phyloP scores from a whole-genome alignment of 495 filamentous ascomycete species.

The Tuber calosporum region DNA sequence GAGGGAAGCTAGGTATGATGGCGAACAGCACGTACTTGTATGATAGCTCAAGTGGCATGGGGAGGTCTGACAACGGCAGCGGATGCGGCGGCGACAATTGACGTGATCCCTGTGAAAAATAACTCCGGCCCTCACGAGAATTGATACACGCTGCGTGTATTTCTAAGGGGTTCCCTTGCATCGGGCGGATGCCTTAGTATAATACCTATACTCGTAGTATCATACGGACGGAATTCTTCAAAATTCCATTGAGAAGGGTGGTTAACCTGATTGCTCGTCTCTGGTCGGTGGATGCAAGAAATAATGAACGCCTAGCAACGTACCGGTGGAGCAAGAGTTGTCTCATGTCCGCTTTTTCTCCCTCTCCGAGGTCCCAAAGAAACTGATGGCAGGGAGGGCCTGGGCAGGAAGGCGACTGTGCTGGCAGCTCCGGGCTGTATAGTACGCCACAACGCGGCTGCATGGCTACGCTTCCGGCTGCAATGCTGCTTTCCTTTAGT shows the following conservation, averaged over 20 bases:
- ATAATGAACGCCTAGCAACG: not conserved
- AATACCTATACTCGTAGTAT: not conserved
- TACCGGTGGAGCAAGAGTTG: not conserved
- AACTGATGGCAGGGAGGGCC: not conserved
- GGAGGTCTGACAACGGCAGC: not conserved
- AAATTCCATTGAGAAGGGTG: not conserved
- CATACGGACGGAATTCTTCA: not conserved
- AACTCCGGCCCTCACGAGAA: not conserved
- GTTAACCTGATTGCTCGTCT: not conserved
- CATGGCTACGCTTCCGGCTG: conserved; percentile 8
- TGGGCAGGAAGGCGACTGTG: conserved; percentile 4
- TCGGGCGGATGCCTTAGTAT: not conserved
- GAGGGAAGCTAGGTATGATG: not conserved
- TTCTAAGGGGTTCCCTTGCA: not conserved
- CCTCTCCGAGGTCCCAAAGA: not conserved
- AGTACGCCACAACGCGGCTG: conserved; percentile 22
- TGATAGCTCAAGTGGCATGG: not conserved
- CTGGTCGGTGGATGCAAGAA: not conserved
- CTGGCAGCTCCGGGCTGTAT: conserved; percentile 14
- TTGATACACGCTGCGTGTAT: not conserved
- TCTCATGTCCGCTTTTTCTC: not conserved
- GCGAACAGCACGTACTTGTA: not conserved
- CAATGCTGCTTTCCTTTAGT: conserved; percentile 4
- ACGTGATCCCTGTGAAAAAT: not conserved
- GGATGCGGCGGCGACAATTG: conserved; percentile 3